These are phyloP conservation scores for Ambrosia artemisiifolia DNA, from an alignment of 129 eudicot species.

Conservation along the genomic window DNA sequence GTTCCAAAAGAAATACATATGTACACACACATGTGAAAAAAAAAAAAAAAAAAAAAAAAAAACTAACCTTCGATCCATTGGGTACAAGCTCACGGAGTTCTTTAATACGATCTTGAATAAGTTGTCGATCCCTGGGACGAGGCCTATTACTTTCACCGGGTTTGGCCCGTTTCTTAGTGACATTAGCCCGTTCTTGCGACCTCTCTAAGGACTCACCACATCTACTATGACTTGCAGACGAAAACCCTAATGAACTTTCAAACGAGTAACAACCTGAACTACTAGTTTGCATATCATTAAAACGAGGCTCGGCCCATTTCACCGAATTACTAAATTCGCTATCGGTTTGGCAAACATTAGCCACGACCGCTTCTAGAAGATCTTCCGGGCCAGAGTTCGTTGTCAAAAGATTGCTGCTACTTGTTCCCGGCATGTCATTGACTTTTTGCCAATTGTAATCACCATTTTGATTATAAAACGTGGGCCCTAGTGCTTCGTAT, in stretches of 20 bases:
- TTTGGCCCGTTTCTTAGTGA: constrained; percentile 66
- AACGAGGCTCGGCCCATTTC: constrained; percentile 37
- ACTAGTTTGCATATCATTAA: constrained; percentile 42
- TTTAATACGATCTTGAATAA: constrained; percentile 94
- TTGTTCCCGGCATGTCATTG: constrained; percentile 48
- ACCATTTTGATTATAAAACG: constrained; percentile 41
- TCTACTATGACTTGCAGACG: constrained; percentile 66
- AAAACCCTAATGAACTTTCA: constrained; percentile 61
- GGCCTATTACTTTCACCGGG: constrained; percentile 83
- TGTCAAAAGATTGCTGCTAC: constrained; percentile 39
- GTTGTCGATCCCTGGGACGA: constrained; percentile 85
- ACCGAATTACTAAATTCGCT: constrained; percentile 36
- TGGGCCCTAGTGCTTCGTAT: constrained; percentile 83
- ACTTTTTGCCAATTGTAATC: constrained; percentile 32
- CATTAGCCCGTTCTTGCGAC: constrained; percentile 48
- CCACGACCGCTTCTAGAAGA: constrained; percentile 90
- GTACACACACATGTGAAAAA: neutral
- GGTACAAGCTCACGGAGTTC: constrained; percentile 88
- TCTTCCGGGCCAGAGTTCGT: constrained; percentile 52
- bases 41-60: neutral
- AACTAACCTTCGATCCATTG: constrained; percentile 83
- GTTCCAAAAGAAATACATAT: neutral
- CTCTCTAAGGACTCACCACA: constrained; percentile 59
- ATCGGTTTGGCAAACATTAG: constrained; percentile 52
- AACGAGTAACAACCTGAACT: constrained; percentile 61